Base-by-base conservation (phyloP, 129 eudicot genomes). In the Centrapalus pauciflorus region DNA sequence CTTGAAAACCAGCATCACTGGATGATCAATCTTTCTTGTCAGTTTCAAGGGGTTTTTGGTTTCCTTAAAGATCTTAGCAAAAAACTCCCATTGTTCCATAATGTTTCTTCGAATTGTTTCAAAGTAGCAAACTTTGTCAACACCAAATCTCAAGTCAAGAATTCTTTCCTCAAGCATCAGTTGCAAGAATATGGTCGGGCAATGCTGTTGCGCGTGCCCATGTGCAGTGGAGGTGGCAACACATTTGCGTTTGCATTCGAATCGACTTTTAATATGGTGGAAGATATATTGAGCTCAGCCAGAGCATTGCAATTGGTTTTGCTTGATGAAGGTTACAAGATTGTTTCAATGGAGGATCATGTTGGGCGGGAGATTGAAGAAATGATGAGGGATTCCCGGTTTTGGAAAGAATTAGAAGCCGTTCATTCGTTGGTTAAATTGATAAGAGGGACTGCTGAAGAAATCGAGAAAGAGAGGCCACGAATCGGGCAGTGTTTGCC, bases 11-110 rank as follows among this genome's bases (percentile, higher is more conserved):
- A 84, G 62, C 77, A 90, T 70, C 91, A 78, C 30, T 90, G 95
- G 97, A 86, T 90, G 97, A 82, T 90, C 46, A 90, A 90, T 58
- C 78, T 86, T n/a, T 61, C 74, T 40, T 90, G 97, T 72, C 97
- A 90, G 75, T 79, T 67, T 56, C 86, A 76, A 56, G 97, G 84
- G 34, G 85, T 90, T 55, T 72, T 25, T 54, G 59, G 80, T 34
- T 77, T 90, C 80, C 80, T 90, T 46, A 90, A 90, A 83, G 97
- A 90, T 57, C 74, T 90, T 24, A 74, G 78, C 41, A 84, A 83
- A 74, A 89, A 90, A 77, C 83, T 90, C 63, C 89, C 83, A 0
- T 80, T 90, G 62, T 90, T 90, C 75, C 78, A 61, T 55, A 90
- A 81, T 61, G 97, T 82, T 43, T 64, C 81, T 58, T 82, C 77